Conservation (phyloP, 176 grass and related monocot species). For the Triticum dicoccoides region DNA sequence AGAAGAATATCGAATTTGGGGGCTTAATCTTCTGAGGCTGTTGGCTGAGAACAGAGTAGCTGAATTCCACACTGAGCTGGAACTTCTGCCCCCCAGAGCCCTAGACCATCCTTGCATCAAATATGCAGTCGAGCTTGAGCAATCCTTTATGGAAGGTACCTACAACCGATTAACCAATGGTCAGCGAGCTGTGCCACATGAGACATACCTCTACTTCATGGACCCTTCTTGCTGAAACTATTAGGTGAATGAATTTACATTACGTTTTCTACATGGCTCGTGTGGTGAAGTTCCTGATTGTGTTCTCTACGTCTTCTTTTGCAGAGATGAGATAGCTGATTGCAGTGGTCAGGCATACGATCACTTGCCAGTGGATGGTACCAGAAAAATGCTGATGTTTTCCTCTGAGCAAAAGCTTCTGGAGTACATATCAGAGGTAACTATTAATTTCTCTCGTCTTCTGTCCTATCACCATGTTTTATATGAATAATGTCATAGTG, state of each 20-base stretch:
- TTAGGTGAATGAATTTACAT: conserved; percentile 41
- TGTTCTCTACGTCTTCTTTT: background rate
- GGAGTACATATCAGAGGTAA: conserved; percentile 76
- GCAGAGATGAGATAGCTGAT: conserved; percentile 79
- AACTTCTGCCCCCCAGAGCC: conserved; percentile 54
- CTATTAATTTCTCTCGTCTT: background rate
- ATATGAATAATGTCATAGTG: background rate
- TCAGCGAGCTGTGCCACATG: conserved; percentile 57
- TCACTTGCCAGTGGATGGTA: conserved; percentile 56
- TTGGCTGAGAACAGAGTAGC: conserved; percentile 72
- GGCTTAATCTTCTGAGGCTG: conserved; percentile 72
- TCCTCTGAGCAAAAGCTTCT: conserved; percentile 66
- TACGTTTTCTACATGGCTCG: background rate
- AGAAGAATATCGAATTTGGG: conserved; percentile 68
- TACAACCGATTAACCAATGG: conserved; percentile 55
- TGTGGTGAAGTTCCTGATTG: conserved; percentile 21
- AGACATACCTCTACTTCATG: conserved; percentile 69
- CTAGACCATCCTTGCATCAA: conserved; percentile 74
- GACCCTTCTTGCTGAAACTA: conserved; percentile 66
- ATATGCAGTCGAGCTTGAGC: conserved; percentile 63
- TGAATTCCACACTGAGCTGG: conserved; percentile 82
- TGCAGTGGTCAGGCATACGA: conserved; percentile 77
- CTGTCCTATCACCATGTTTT: background rate
- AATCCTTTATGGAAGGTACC: conserved; percentile 73
- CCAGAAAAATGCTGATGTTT: conserved; percentile 72